Conservation (phyloP, 768 basidiomycete genomes). For the Sutorius australiensis region DNA sequence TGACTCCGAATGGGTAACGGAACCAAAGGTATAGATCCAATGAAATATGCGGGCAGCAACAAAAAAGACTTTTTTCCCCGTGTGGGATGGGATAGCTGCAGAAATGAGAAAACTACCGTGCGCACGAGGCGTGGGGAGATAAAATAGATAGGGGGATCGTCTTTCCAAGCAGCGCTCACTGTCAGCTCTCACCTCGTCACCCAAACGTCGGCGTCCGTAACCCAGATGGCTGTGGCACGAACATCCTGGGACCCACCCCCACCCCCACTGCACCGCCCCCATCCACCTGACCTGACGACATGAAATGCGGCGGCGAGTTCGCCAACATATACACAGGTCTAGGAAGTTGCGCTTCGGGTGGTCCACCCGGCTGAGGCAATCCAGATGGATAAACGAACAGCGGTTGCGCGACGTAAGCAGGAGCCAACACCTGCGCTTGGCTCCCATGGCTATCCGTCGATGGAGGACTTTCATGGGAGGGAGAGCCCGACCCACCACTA, state of each 20-base stretch:
- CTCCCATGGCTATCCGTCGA: constrained; percentile 33
- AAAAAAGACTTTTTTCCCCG: neutral
- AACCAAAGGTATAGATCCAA: constrained; percentile 2
- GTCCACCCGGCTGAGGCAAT: constrained; percentile 28
- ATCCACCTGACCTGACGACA: constrained; percentile 16
- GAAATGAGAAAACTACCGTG: neutral
- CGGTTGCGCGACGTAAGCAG: constrained; percentile 30
- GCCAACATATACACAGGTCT: constrained; percentile 31
- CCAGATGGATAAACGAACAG: constrained; percentile 30
- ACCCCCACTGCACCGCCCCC: constrained; percentile 4
- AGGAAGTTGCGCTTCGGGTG: constrained; percentile 20
- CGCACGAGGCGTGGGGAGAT: neutral
- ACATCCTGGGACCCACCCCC: constrained; percentile 15
- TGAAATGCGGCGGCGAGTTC: constrained; percentile 24
- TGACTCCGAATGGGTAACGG: neutral
- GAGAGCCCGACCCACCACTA: constrained; percentile 21
- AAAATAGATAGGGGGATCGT: neutral
- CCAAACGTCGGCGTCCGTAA: constrained; percentile 26
- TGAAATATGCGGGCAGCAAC: neutral
- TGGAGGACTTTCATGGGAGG: constrained; percentile 28
- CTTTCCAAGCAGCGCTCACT: neutral
- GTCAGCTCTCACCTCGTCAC: constrained; percentile 5
- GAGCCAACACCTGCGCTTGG: constrained; percentile 22
- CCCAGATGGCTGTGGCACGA: constrained; percentile 26
- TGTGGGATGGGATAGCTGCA: too few relatives aligned